Evolutionary conservation across 306 rosid species (phyloP), one percentile per base, ranked within the genome.

Genomic region (Quercus glauca): DNA sequence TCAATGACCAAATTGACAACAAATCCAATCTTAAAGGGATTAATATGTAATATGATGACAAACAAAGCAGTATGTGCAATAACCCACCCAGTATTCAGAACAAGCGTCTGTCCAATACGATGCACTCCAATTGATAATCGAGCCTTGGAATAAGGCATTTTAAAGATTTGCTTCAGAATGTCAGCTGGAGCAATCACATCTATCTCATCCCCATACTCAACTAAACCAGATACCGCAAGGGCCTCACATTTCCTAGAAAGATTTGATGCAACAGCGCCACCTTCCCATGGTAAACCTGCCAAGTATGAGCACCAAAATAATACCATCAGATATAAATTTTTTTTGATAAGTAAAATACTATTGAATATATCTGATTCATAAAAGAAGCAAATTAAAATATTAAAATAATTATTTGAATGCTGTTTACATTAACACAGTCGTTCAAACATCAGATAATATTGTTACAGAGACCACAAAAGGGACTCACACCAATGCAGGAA

Each of bases 91-190:
- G 95, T 77, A 85, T 90, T 94, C 29, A 94, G 88, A 84, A 94
- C 92, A 76, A 94, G 97, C 15, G 99, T 90, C 49, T 94, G 92
- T 71, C 93, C 99, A 81, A 94, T 83, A 73, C 97, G 99, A 75
- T 85, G 97, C 81, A 91, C 99, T 4, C 89, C 99, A 76, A 94
- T 80, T 2, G 99, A 94, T 55, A 94, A 84, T 21, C 97, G 95
- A 78, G 97, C 97, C 89, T 92, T 94, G 14, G 99, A 91, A 85
- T 94, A 94, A 15, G 99, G 97, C 88, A 94, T 94, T 86, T 91
- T 94, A 83, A 94, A 94, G 65, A 94, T 94, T 87, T 90, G 99
- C 93, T 94, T 94, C 86, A 94, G 88, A 85, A 92, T 88, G 83
- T 94, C 97, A 59, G 90, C 87, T 26, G 99, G 97, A 76, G 97